Base-by-base conservation (phyloP, 352 stramenopile genomes). In the Nannochloropsis limnetica region DNA sequence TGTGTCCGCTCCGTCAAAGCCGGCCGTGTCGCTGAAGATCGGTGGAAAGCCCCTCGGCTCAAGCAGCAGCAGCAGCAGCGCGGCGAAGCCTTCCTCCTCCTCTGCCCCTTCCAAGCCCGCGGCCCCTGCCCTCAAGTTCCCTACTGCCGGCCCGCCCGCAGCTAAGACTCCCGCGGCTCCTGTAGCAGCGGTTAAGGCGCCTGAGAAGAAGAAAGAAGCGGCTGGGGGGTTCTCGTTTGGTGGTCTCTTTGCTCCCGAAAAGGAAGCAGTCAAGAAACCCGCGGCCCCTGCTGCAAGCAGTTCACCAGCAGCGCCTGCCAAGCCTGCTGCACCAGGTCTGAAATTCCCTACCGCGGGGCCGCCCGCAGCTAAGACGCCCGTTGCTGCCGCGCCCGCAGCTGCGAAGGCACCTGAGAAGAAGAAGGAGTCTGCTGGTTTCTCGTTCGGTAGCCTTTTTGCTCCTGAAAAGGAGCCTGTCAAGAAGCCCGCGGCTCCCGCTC, bases 71-170 rank as follows among this genome's bases (percentile, higher is more conserved):
- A 49, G 37, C 37, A 49, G 37, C 8, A 49, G 37, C 37, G 1
- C 37, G 8, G 37, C 37, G 17, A 49, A 49, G 61, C n/a, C 61
- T 74, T 4, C n/a, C 3, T 29, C 61, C 25, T 29, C n/a, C 11
- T 74, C 61, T 22, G 11, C 11, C 11, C n/a, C 61, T 9, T 31
- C 61, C 61, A 74, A 28, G 9, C 61, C 61, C 2, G 37, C 37
- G n/a, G 61, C n/a, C 61, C 9, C 61, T 74, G 61, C 25, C n/a
- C 61, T 74, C 3, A 74, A 74, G 61, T 74, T 74, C n/a, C 37
- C 37, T 1, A 49, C 2, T 14, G 37, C 37, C 8, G 37, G 37
- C 1, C 37, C 37, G 17, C 2, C 37, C 11, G 1, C 37, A 49
- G 37, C 37, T 6, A 49, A 49, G 37, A 14, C 37, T 6, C 9